Evolutionary conservation across 1,139 yeast species (phyloP).

Genomic region (Sugiyamaella grinbergsii): DNA sequence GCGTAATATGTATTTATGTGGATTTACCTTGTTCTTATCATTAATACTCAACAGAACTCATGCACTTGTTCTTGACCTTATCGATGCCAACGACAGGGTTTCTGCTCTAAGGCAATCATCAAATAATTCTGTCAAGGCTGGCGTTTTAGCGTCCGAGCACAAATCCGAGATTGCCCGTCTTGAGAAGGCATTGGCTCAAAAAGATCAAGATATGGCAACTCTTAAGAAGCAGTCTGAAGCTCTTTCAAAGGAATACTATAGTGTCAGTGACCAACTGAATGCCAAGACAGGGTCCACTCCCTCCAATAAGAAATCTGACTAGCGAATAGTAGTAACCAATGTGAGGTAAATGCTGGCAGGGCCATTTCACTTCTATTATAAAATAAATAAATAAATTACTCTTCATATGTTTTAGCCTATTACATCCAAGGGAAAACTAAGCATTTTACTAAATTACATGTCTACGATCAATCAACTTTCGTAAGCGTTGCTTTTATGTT

Average conservation of each 20-base stretch:
- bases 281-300: constrained; percentile 31
- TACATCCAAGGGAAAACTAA: not conserved
- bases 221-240: constrained; percentile 73
- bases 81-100: constrained; percentile 57
- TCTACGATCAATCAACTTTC: constrained; percentile 34
- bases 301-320: constrained; percentile 40
- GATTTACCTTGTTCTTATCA: constrained; percentile 89
- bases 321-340: too few relatives aligned
- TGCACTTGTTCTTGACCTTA: constrained; percentile 72
- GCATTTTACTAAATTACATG: not conserved
- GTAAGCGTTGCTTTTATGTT: constrained; percentile 89
- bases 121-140: constrained; percentile 36
- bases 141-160: constrained; percentile 31
- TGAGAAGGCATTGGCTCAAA: constrained; percentile 57
- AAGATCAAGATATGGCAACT: constrained; percentile 62
- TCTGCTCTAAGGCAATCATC: constrained; percentile 33
- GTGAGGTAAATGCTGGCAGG: too few relatives aligned
- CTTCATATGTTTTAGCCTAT: too few relatives aligned
- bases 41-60: constrained; percentile 86
- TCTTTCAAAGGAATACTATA: constrained; percentile 65
- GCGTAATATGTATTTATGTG: constrained; percentile 95
- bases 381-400: constrained; percentile 6
- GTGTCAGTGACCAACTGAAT: constrained; percentile 48
- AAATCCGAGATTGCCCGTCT: constrained; percentile 50
- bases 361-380: constrained; percentile 4